Evolutionary conservation across 495 filamentous ascomycete genomes (phyloP).

Genomic region (Aspergillus mulundensis): DNA sequence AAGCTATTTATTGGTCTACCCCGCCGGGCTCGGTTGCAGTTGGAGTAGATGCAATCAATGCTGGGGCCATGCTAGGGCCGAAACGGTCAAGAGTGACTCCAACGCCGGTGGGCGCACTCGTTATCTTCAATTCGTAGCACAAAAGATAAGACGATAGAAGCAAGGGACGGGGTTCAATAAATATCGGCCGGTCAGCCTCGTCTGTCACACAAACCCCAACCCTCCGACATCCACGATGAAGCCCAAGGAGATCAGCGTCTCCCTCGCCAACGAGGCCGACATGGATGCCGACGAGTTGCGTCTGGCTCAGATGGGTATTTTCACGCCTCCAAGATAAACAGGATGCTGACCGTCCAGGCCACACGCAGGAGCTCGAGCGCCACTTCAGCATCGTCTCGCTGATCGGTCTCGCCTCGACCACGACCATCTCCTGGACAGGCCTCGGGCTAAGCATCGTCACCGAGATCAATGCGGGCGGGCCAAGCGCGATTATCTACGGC

Average conservation of each 20-base stretch:
- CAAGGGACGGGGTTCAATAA: background rate
- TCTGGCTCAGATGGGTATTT: constrained; percentile 9
- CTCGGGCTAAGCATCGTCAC: constrained; percentile 31
- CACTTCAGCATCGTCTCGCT: constrained; percentile 57
- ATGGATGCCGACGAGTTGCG: constrained; percentile 9
- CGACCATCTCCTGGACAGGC: constrained; percentile 58
- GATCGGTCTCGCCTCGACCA: constrained; percentile 51
- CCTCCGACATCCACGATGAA: background rate
- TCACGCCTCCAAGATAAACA: background rate
- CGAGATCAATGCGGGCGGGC: constrained; percentile 8
- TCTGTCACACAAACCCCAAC: background rate
- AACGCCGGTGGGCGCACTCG: background rate
- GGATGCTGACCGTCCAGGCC: constrained; percentile 27
- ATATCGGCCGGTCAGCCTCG: background rate
- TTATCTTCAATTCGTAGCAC: background rate
- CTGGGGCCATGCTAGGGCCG: background rate
- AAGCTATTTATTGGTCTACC: background rate
- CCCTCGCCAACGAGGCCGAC: background rate
- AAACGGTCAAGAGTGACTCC: background rate
- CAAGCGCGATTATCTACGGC: constrained; percentile 7
- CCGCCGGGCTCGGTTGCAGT: background rate
- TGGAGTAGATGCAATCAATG: background rate
- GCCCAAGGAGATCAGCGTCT: background rate
- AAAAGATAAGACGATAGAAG: background rate
- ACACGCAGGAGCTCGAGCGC: constrained; percentile 56